Conservation (phyloP, 331 rosid species). For the Acacia concinna region DNA sequence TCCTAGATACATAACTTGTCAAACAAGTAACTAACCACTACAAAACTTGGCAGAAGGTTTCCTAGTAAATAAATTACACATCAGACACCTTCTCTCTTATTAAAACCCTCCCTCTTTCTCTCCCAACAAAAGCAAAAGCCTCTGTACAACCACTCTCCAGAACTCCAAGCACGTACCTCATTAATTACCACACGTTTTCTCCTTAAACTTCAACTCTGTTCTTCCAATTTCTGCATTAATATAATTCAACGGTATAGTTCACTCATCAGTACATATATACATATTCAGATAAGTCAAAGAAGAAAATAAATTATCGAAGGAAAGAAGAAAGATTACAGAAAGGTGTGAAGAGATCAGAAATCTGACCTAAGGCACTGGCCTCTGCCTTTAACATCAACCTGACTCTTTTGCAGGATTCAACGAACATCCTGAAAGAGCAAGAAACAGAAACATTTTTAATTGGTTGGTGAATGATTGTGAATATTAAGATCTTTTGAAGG, state of each 20-base stretch:
- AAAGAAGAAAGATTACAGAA: too few species aligned
- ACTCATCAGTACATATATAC: neutral
- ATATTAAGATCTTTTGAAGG: neutral
- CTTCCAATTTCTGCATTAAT: neutral
- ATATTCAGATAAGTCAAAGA: neutral
- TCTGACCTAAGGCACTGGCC: slow-evolving; percentile 49
- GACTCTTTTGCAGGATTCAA: slow-evolving; percentile 68
- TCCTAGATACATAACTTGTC: neutral
- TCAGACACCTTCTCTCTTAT: neutral
- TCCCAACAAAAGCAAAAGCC: neutral
- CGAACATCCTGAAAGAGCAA: slow-evolving; percentile 57
- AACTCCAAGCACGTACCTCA: too few species aligned
- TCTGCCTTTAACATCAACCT: slow-evolving; percentile 70
- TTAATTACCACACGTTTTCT: neutral
- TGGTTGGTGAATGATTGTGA: neutral
- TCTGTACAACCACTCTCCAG: neutral
- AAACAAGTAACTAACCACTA: neutral
- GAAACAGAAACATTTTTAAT: neutral
- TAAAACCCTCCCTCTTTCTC: neutral
- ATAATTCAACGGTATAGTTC: neutral
- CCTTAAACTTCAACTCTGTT: neutral
- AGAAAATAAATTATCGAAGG: too few species aligned
- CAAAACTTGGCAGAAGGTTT: neutral
- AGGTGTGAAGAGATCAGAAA: too few species aligned
- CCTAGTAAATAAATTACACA: neutral